phyloP scores from a whole-genome alignment of 805 yeast genomes.

The Metschnikowia picachoensis region DNA sequence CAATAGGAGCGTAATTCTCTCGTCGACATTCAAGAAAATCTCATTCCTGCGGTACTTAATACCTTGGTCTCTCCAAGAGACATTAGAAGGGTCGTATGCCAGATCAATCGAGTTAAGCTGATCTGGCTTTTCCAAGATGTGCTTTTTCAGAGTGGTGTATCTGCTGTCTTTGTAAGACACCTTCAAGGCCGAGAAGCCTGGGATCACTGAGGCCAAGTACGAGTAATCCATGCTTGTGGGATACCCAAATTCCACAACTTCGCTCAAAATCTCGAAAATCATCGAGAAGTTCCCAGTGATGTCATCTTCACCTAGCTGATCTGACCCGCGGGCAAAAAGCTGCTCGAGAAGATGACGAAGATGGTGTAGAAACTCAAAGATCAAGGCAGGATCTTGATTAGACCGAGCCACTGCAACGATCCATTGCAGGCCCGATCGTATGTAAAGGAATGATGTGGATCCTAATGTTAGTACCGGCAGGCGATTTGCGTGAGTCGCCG shows the following conservation, averaged over 20 bases:
- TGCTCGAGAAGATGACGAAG: slow-evolving; percentile 50
- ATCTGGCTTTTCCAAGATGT: slow-evolving; percentile 7
- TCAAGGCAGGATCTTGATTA: slow-evolving; percentile 76
- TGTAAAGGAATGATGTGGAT: slow-evolving; percentile 84
- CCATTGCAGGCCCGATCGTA: slow-evolving; percentile 62
- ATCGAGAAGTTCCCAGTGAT: slow-evolving; percentile 63
- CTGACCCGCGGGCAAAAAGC: slow-evolving; percentile 18
- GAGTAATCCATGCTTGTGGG: slow-evolving; percentile 60
- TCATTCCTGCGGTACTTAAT: slow-evolving; percentile 80
- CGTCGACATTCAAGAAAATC: slow-evolving; percentile 70
- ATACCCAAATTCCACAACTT: slow-evolving; percentile 72
- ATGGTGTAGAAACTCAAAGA: slow-evolving; percentile 74
- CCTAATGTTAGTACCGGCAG: slow-evolving; percentile 71
- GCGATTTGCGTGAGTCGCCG: slow-evolving; percentile 23
- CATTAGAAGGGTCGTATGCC: slow-evolving; percentile 15
- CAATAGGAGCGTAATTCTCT: slow-evolving; percentile 67
- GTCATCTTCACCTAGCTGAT: slow-evolving; percentile 28
- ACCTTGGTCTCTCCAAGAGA: slow-evolving; percentile 70
- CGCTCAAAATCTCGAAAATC: slow-evolving; percentile 76
- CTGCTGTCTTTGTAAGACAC: background rate
- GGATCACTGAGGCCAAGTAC: slow-evolving; percentile 16
- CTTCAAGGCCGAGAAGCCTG: slow-evolving; percentile 11
- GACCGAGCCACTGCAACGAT: slow-evolving; percentile 85
- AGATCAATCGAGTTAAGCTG: slow-evolving; percentile 8
- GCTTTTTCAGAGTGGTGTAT: slow-evolving; percentile 4